Percentiles rank a stretch among this genome's conserved stretches.
Evolutionary conservation across 495 filamentous ascomycete genomes (phyloP).

Genomic region (Podospora comata): DNA sequence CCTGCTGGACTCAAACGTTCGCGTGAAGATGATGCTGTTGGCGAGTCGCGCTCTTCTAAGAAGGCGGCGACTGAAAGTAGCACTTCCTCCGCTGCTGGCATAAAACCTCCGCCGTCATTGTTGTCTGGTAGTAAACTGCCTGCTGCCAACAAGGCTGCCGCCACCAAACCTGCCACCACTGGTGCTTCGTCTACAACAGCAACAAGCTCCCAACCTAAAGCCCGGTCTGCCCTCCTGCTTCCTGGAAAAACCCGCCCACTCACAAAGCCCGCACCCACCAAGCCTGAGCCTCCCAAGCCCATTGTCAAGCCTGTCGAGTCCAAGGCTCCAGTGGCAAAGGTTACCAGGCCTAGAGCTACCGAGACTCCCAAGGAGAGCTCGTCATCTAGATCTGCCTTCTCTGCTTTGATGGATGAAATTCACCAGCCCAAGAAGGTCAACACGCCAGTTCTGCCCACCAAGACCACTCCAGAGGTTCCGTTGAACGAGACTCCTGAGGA

Average conservation of each 20-base stretch:
- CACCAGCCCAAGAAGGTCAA: conserved; percentile 56
- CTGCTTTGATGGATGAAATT: conserved; percentile 59
- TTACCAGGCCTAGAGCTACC: conserved; percentile 18
- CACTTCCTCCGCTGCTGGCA: conserved; percentile 13
- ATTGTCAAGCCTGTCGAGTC: conserved; percentile 25
- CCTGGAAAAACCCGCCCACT: conserved; percentile 37
- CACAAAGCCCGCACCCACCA: conserved; percentile 30
- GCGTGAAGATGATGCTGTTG: conserved; percentile 38
- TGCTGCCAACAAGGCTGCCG: conserved; percentile 33
- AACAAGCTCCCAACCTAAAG: conserved; percentile 21
- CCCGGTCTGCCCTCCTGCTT: conserved; percentile 26
- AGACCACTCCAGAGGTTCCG: conserved; percentile 43
- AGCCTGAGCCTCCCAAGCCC: conserved; percentile 28
- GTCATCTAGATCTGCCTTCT: conserved; percentile 38
- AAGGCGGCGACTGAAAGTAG: conserved; percentile 36
- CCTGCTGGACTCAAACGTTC: conserved; percentile 27
- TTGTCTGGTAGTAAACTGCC: conserved; percentile 19
- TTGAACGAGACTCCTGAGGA: conserved; percentile 74
- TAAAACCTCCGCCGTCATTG: not conserved
- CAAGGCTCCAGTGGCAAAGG: conserved; percentile 17
- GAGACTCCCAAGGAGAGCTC: conserved; percentile 22
- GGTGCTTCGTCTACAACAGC: conserved; percentile 20
- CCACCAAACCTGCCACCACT: conserved; percentile 29
- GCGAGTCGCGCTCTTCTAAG: conserved; percentile 38
- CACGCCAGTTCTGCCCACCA: conserved; percentile 38